Base-by-base conservation (phyloP, 2,329 filamentous ascomycete species). In the Penicillium vulpinum region DNA sequence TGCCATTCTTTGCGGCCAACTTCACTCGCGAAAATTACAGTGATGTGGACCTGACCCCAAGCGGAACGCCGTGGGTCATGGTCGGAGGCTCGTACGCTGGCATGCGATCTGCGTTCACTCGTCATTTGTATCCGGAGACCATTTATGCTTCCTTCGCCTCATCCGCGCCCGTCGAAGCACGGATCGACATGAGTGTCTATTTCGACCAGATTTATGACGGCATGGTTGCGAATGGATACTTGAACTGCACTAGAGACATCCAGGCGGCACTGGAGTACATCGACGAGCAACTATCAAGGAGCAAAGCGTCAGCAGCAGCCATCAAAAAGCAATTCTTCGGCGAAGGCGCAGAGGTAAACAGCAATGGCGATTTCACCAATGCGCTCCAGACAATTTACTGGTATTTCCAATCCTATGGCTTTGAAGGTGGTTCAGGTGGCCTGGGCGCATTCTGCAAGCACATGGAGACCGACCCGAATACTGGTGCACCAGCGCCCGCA, bases 301-400 rank as follows among this genome's bases (percentile, higher is more conserved):
- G 66, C 3, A 61, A 62, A 0, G 67, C 70, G 0, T 68, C 78
- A 2, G 73, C 73, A 0, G 65, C 67, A 0, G 53, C 51, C 0
- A 73, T 83, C 38, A 84, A 83, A 60, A 67, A 75, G 54, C 61
- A 74, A 5, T 82, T 83, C 64, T 74, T 83, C 15, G 80, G 81
- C 9, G 62, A 70, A 3, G 79, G 76, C 0, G 79, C 77, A 0
- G 78, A 75, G 4, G 69, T 71, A 0, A 82, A 80, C 62, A 73
- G 67, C 21, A 78, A 83, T 51, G 76, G 72, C 0, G 78, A 74
- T 18, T 83, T 83, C 59, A 78, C 77, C 0, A 72, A 78, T 24
- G 77, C 76, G 0, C 66, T 83, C 3, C 64, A 62, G 2, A 70
- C 67, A 1, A 68, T 77, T 5, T 79, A 76, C 56, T 67, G 64